A percentile compares a stretch with the other conserved stretches of the same genome.
Conservation (phyloP, 2,329 filamentous ascomycete species). For the Xylaria sp. region DNA sequence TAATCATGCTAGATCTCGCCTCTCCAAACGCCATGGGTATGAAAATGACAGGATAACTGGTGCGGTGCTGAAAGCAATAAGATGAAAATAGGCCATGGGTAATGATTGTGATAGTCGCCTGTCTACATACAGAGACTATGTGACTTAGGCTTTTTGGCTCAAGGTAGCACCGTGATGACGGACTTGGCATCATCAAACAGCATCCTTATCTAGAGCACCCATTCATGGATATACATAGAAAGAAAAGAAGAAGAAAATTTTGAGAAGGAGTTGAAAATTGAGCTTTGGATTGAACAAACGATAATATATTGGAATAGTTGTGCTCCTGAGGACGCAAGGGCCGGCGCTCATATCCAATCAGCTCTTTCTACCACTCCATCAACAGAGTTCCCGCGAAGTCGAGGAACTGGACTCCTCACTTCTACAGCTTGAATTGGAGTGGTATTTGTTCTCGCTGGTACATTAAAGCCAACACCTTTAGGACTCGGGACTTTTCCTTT, state of each 20-base stretch:
- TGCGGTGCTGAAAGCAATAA: slow-evolving; percentile 5
- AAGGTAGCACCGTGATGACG: background rate
- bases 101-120: slow-evolving; percentile 35
- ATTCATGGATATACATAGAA: background rate
- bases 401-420: slow-evolving; percentile 32
- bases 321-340: background rate
- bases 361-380: slow-evolving; percentile 33
- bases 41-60: slow-evolving; percentile 34
- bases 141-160: background rate
- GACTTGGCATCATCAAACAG: slow-evolving; percentile 3
- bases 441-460: slow-evolving; percentile 46
- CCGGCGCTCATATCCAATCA: slow-evolving; percentile 47
- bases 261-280: background rate
- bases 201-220: background rate
- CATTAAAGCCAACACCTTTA: slow-evolving; percentile 56
- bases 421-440: slow-evolving; percentile 36
- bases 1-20: slow-evolving; percentile 44
- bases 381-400: slow-evolving; percentile 42
- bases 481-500: slow-evolving; percentile 57
- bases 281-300: background rate
- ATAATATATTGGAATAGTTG: background rate
- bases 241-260: slow-evolving; percentile 5
- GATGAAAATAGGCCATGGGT: slow-evolving; percentile 36
- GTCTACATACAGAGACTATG: background rate
- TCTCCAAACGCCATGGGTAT: slow-evolving; percentile 39